These are phyloP conservation scores for Sugiyamaella sp. DNA, from an alignment of 1,139 yeast genomes.

Conservation along the genomic window DNA sequence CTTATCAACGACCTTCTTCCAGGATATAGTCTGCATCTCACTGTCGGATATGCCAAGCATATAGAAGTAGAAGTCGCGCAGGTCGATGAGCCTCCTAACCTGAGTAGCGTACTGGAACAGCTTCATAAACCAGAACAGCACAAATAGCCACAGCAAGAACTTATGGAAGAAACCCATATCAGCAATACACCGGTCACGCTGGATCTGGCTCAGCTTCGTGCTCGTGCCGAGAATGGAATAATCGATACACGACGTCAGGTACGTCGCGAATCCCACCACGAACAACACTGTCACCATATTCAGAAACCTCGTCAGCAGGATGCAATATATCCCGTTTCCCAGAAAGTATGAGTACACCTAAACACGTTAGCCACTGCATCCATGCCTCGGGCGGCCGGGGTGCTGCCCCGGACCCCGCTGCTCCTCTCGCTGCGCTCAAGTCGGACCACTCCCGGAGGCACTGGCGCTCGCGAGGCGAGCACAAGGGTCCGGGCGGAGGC, in stretches of 20 bases:
- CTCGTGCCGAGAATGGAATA: slow-evolving; percentile 52
- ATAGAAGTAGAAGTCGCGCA: slow-evolving; percentile 65
- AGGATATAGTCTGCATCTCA: slow-evolving; percentile 89
- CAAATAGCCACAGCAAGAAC: slow-evolving; percentile 63
- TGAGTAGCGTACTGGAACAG: slow-evolving; percentile 56
- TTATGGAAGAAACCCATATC: slow-evolving; percentile 53
- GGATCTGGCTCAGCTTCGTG: slow-evolving; percentile 51
- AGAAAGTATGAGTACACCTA: slow-evolving; percentile 74
- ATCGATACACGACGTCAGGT: slow-evolving; percentile 81
- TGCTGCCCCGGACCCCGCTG: not conserved
- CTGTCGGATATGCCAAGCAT: slow-evolving; percentile 71
- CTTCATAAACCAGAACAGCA: slow-evolving; percentile 58
- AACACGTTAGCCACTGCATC: not conserved
- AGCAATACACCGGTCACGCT: slow-evolving; percentile 63
- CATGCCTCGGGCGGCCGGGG: slow-evolving; percentile 1
- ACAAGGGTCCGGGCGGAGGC: not conserved
- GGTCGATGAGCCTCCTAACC: slow-evolving; percentile 58
- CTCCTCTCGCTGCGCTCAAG: not conserved
- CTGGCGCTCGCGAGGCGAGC: not conserved
- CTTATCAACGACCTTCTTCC: slow-evolving; percentile 86
- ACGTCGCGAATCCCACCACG: slow-evolving; percentile 76
- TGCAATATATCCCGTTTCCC: slow-evolving; percentile 83
- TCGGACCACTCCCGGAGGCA: not conserved
- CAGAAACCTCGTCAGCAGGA: slow-evolving; percentile 62
- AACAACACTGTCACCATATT: slow-evolving; percentile 74